Conservation (phyloP, 1,284 basidiomycete species). For the Trichosporon sp. region DNA sequence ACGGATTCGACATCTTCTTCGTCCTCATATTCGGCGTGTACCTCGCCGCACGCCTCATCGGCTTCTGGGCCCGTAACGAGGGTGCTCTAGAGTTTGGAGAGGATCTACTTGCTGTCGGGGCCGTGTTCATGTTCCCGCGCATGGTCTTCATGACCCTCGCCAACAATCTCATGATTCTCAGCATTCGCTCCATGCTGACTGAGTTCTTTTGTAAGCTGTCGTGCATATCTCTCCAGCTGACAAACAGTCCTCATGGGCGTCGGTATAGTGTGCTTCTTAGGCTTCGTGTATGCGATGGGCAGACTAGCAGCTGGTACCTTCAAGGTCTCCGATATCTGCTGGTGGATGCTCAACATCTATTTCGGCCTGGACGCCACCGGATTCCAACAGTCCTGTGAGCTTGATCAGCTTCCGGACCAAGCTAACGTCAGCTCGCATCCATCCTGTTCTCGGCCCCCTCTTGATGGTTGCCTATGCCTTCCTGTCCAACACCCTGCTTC, state of each 20-base stretch:
- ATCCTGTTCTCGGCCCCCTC: constrained; percentile 74
- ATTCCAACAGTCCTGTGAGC: constrained; percentile 68
- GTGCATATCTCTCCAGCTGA: constrained; percentile 21
- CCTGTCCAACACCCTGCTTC: constrained; percentile 67
- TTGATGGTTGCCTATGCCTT: constrained; percentile 78
- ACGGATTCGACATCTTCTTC: constrained; percentile 84
- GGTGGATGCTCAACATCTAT: constrained; percentile 51
- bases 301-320: constrained; percentile 53
- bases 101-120: constrained; percentile 51
- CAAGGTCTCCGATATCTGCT: constrained; percentile 34
- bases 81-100: constrained; percentile 57
- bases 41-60: constrained; percentile 64
- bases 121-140: constrained; percentile 81
- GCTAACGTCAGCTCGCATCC: constrained; percentile 57
- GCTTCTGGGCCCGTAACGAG: constrained; percentile 48
- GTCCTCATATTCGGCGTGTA: constrained; percentile 66
- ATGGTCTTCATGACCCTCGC: constrained; percentile 78
- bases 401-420: background rate
- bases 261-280: constrained; percentile 66
- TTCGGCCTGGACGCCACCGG: constrained; percentile 84
- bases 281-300: constrained; percentile 86
- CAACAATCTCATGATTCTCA: constrained; percentile 63
- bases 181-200: constrained; percentile 46
- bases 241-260: constrained; percentile 65
- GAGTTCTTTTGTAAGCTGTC: constrained; percentile 46